Evolutionary conservation across 2,329 filamentous ascomycete species (phyloP).

Genomic region (Diaporthe vaccinii): DNA sequence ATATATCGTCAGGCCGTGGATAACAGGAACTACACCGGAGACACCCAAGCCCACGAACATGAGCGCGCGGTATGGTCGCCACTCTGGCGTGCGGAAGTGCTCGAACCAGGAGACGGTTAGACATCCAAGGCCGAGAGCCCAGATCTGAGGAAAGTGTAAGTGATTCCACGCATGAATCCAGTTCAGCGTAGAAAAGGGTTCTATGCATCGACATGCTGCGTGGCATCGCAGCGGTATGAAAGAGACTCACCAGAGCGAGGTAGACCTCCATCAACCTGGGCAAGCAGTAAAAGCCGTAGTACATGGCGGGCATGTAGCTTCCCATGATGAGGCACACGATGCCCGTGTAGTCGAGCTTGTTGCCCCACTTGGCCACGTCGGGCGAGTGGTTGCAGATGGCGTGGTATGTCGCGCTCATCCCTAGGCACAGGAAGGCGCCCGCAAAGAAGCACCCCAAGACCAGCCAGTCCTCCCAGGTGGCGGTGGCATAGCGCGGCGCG

Average conservation of each 20-base stretch:
- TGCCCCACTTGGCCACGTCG: constrained; percentile 83
- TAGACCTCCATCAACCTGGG: constrained; percentile 77
- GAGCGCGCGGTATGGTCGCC: constrained; percentile 85
- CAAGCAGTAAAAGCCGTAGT: constrained; percentile 86
- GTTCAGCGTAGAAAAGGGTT: no score
- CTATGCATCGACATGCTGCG: neutral
- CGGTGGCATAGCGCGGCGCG: constrained; percentile 75
- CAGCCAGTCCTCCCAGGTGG: constrained; percentile 73
- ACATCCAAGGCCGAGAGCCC: constrained; percentile 81
- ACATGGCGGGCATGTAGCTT: constrained; percentile 88
- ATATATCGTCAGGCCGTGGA: constrained; percentile 80
- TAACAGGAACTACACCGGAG: constrained; percentile 84
- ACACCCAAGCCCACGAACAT: constrained; percentile 93
- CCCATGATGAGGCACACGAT: constrained; percentile 94
- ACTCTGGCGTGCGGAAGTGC: constrained; percentile 84
- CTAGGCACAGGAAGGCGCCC: constrained; percentile 79
- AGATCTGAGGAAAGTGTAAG: constrained; percentile 71
- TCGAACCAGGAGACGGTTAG: constrained; percentile 83
- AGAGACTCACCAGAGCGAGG: constrained; percentile 75
- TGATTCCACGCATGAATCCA: neutral
- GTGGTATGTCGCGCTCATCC: constrained; percentile 89
- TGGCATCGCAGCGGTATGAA: neutral
- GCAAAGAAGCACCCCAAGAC: constrained; percentile 85
- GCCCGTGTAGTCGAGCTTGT: constrained; percentile 94
- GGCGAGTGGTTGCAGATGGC: constrained; percentile 87